phyloP scores from a whole-genome alignment of 2,329 filamentous ascomycete genomes.

The Penicillium aurantiogriseum region DNA sequence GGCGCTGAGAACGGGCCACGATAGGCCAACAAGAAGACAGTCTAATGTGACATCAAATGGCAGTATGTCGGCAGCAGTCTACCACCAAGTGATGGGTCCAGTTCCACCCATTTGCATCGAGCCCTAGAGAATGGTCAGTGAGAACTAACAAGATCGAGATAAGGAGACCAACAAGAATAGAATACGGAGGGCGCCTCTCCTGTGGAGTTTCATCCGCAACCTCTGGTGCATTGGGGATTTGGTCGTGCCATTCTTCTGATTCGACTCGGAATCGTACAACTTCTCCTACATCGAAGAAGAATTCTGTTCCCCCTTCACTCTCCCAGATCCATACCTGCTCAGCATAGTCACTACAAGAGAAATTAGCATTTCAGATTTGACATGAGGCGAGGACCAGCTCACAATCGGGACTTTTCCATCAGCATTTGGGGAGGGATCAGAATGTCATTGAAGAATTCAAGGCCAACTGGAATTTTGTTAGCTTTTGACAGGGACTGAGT shows the following conservation, averaged over 20 bases:
- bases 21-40: background rate
- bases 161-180: constrained; percentile 40
- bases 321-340: constrained; percentile 86
- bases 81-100: constrained; percentile 50
- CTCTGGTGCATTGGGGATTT: constrained; percentile 70
- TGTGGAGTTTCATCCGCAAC: constrained; percentile 58
- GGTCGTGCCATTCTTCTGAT: constrained; percentile 87
- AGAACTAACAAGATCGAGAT: background rate
- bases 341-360: constrained; percentile 59
- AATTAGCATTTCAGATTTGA: constrained; percentile 19
- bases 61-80: constrained; percentile 8
- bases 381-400: constrained; percentile 35
- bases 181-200: constrained; percentile 59
- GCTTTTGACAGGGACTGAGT: background rate
- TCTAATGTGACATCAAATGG: background rate
- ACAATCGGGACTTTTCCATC: constrained; percentile 75
- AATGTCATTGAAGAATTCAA: constrained; percentile 94
- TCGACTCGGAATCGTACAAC: constrained; percentile 82
- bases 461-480: constrained; percentile 58
- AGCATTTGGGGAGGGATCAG: constrained; percentile 73
- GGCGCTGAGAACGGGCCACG: background rate
- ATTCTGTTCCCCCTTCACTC: constrained; percentile 65
- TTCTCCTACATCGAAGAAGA: constrained; percentile 90
- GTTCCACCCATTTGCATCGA: constrained; percentile 49
- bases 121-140: constrained; percentile 33